Evolutionary conservation across 768 basidiomycete species (phyloP), one percentile per base, ranked within the genome.

Genomic region (Cystofilobasidium macerans): DNA sequence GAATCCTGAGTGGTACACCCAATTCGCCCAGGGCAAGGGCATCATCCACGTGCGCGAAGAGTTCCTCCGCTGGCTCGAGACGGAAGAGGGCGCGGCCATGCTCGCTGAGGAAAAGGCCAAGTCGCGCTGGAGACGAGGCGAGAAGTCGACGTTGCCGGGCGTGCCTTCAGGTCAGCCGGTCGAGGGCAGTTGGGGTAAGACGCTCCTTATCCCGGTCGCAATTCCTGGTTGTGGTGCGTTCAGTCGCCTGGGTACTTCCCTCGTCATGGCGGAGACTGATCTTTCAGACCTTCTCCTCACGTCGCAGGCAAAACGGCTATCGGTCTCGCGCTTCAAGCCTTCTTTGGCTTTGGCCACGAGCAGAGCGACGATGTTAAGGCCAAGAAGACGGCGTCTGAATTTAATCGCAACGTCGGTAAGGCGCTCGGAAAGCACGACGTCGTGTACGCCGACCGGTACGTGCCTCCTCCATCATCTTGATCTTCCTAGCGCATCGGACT

Each of bases 391-490:
- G 89, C 80, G 0, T 80, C 84, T 0, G 68, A 74, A 2, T 94
- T 94, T 74, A 72, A 89, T 62, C 72, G 70, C 51, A 92, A 88
- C 66, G 87, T 95, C 43, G 72, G 77, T 18, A 73, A 78, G 0
- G 79, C 87, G 1, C 78, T 97, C 30, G 73, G 81, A 61, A 79
- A 74, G 0, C 78, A 87, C 58, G 81, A 87, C 66, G 83, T 97
- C 0, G 93, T 98, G 28, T 88, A 89, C 69, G 92, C 93, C 32
- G 95, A 98, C 76, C 89, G 88, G 92, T 90, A 70, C 61, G 84
- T 76, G 14, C 57, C 24, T 2, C 0, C 12, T 32, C 18, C 16
- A 42, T 62, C 22, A 69, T 30, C 61, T 16, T 26, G 16, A 20
- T 63, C 62, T 36, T 48, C n/a, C 26, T 9, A 32, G n/a, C 61